phyloP scores from a whole-genome alignment of 345 rosid species.

The Eucalyptus leucophloia region DNA sequence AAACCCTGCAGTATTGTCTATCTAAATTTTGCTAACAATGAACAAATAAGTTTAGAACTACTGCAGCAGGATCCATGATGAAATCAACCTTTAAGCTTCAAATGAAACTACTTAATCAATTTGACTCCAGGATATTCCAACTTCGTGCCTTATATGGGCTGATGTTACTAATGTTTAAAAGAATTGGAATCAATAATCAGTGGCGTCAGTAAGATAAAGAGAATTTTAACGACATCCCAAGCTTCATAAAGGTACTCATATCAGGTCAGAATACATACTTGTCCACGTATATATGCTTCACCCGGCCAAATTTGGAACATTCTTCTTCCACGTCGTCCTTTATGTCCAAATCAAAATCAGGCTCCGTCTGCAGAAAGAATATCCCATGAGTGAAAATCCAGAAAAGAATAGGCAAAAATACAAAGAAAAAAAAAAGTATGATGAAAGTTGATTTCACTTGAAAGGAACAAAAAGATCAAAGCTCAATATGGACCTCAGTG shows the following conservation, averaged over 20 bases:
- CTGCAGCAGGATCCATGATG: neutral
- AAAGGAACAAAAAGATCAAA: neutral
- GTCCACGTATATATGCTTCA: conserved; percentile 73
- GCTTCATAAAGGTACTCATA: neutral
- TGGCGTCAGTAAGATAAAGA: neutral
- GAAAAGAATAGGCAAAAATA: neutral
- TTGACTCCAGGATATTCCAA: neutral
- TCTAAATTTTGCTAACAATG: neutral
- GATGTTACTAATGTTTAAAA: neutral
- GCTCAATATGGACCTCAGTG: conserved; percentile 47
- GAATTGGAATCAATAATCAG: neutral
- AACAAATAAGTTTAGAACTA: neutral
- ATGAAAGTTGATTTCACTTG: neutral
- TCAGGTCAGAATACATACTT: conserved; percentile 33
- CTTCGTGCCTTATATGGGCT: neutral
- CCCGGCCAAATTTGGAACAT: conserved; percentile 76
- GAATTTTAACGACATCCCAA: neutral
- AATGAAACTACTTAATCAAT: neutral
- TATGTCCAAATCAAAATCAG: conserved; percentile 68
- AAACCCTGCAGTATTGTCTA: neutral
- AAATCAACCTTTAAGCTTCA: neutral
- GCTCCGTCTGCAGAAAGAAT: conserved; percentile 51
- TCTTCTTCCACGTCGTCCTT: conserved; percentile 75
- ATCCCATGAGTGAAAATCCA: neutral
- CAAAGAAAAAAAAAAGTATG: too few relatives aligned